Conservation (phyloP, 352 stramenopile species). For the Phytophthora constricta region DNA sequence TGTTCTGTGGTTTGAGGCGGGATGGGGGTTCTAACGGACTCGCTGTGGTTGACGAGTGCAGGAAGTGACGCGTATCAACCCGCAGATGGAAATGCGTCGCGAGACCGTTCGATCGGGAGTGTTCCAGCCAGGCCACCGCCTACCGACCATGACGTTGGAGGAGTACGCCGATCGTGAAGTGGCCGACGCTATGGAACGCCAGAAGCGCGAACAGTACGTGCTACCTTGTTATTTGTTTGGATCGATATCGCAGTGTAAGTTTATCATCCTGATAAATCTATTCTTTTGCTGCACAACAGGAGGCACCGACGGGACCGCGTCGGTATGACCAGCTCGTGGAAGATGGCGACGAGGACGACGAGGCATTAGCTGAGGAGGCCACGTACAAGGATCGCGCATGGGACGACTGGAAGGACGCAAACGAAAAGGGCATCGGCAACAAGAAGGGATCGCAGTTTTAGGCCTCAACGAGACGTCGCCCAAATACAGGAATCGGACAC, state of each 20-base stretch:
- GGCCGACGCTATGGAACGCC: constrained; percentile 87
- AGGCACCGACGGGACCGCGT: constrained; percentile 61
- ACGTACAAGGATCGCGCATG: constrained; percentile 94
- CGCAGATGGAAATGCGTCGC: constrained; percentile 87
- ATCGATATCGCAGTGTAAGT: neutral
- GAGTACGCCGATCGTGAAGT: constrained; percentile 93
- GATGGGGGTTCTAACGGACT: constrained; percentile 10
- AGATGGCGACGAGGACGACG: constrained; percentile 96
- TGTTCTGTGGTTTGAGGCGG: neutral
- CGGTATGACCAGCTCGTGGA: constrained; percentile 94
- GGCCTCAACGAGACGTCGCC: too few species aligned
- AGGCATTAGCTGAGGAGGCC: constrained; percentile 91
- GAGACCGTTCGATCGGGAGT: constrained; percentile 89
- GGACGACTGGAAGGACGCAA: constrained; percentile 98
- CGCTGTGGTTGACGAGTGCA: too few species aligned
- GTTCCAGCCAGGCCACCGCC: constrained; percentile 95
- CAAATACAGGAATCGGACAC: too few species aligned
- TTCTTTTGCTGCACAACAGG: constrained; percentile 37
- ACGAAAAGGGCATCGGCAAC: constrained; percentile 96
- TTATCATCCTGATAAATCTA: constrained; percentile 4
- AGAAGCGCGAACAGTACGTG: constrained; percentile 75
- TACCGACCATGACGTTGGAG: constrained; percentile 96
- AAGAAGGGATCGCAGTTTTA: constrained; percentile 96
- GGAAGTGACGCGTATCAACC: constrained; percentile 87
- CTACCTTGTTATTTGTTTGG: neutral